Base-by-base conservation (phyloP, 2,329 filamentous ascomycete species). In the Clonostachys rhizophaga region DNA sequence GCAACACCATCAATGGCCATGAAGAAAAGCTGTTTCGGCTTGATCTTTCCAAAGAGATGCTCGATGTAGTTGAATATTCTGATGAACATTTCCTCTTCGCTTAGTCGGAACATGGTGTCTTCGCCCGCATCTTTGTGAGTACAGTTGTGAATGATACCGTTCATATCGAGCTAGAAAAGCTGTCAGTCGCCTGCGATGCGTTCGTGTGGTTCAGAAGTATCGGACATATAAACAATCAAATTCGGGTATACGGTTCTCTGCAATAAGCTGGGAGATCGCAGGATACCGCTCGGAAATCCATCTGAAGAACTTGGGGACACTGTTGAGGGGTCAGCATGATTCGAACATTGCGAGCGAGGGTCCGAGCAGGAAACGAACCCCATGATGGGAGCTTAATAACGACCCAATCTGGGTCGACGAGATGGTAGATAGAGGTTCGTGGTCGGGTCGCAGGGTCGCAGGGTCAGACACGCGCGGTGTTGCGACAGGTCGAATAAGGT, bases 31-130 rank as follows among this genome's bases (percentile, higher is more conserved):
- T 96, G 86, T 71, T 96, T 92, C 12, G 94, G 94, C 69, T 97
- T 97, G 64, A 99, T 99, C 70, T 96, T 99, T 58, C 92, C 91
- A 67, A 95, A 99, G 46, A 99, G 71, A 72, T 99, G 94, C 69
- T 99, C 94, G 55, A 99, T 99, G 67, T 99, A 99, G 71, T 97
- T 97, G 81, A 99, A 99, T 60, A 99, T 99, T 49, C 91, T 88
- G 57, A 99, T 96, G 64, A 99, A 99, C 94, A 99, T 99, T 68
- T 96, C 89, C 66, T 99, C 92, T 67, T 99, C 95, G 48, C 87
- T 92, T 70, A 97, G 85, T 47, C 94, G 90, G 61, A 95, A 95
- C 2, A 89, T 90, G 5, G 91, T 84, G 63, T 92, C 91, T 62
- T 95, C 91, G 47, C 69, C 70, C 20, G 89, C 86, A 70, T 99